Evolutionary conservation across 2,329 filamentous ascomycete genomes (phyloP), one percentile per base, ranked within the genome.

Genomic region (Fusarium tuaranense): DNA sequence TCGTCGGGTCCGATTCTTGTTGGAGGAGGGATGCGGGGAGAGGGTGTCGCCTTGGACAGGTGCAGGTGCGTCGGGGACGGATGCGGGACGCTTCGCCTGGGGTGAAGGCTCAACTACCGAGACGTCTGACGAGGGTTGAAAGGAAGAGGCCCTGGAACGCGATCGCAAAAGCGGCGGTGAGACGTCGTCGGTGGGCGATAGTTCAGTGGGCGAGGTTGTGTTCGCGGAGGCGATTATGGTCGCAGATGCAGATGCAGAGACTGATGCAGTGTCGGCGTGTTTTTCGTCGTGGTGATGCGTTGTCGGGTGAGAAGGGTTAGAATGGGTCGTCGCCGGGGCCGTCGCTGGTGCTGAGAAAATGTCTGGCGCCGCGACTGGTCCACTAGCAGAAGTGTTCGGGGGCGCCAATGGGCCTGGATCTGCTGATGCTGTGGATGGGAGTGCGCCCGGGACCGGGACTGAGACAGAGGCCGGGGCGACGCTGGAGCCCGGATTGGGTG

Each of bases 1-100:
- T 76, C 84, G 85, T 74, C 83, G 82, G 69, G 80, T 79, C 39
- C 78, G 80, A 65, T 82, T 78, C 62, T 78, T 81, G 57, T 78
- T 81, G 57, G 82, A 74, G 57, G 80, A 68, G 64, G 76, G 75
- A 66, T 79, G 74, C 66, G 78, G 73, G 65, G 76, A 76, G 65
- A 76, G 76, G 38, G 72, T 59, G 65, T 71, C 77, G 75, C 65
- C 61, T 64, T 68, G 58, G 58, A 51, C 44, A 48, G 78, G 72
- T 46, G 81, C 76, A 70, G 74, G 70, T 63, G 64, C 68, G 68
- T 79, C 76, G 60, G 75, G 74, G 61, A 73, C 70, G 22, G 77
- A 79, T 65, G 76, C 76, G 74, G 77, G 73, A 70, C 78, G 76
- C 70, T 65, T 77, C 60, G 72, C 48, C 63, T 73, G 76, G 59